phyloP scores from a whole-genome alignment of 805 yeast genomes.

The Candida nanaspora region DNA sequence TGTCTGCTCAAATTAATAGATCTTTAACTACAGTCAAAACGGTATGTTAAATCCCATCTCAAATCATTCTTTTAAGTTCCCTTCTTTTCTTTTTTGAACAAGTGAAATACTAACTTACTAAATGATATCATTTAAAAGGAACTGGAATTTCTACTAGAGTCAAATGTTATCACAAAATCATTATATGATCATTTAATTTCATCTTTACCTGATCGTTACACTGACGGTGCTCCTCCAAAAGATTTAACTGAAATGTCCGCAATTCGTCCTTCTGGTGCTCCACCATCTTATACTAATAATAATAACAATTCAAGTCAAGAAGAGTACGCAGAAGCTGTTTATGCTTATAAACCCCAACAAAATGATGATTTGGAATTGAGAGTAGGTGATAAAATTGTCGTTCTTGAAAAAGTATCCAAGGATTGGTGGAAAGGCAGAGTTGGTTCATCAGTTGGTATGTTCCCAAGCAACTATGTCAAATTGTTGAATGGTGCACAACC shows the following conservation, averaged over 20 bases:
- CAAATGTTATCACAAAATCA: slow-evolving; percentile 57
- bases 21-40: slow-evolving; percentile 68
- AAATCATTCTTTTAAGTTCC: background rate
- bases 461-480: slow-evolving; percentile 83
- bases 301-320: background rate
- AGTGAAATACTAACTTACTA: background rate
- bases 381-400: slow-evolving; percentile 62
- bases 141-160: slow-evolving; percentile 70
- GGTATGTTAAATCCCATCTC: slow-evolving; percentile 15
- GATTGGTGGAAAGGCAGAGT: slow-evolving; percentile 90
- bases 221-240: slow-evolving; percentile 43
- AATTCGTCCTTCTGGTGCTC: slow-evolving; percentile 21
- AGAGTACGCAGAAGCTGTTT: slow-evolving; percentile 59
- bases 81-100: background rate
- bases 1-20: slow-evolving; percentile 62
- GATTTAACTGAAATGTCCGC: slow-evolving; percentile 23
- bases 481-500: slow-evolving; percentile 15
- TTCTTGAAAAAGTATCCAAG: slow-evolving; percentile 65
- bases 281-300: slow-evolving; percentile 6
- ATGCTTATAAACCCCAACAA: slow-evolving; percentile 69
- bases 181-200: slow-evolving; percentile 43
- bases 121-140: too few species aligned
- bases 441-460: slow-evolving; percentile 63
- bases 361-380: slow-evolving; percentile 61
- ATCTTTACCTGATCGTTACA: slow-evolving; percentile 52